A percentile compares a stretch with the other conserved stretches of the same genome.
Conservation (phyloP, 768 basidiomycete species). For the Amanita muscaria region DNA sequence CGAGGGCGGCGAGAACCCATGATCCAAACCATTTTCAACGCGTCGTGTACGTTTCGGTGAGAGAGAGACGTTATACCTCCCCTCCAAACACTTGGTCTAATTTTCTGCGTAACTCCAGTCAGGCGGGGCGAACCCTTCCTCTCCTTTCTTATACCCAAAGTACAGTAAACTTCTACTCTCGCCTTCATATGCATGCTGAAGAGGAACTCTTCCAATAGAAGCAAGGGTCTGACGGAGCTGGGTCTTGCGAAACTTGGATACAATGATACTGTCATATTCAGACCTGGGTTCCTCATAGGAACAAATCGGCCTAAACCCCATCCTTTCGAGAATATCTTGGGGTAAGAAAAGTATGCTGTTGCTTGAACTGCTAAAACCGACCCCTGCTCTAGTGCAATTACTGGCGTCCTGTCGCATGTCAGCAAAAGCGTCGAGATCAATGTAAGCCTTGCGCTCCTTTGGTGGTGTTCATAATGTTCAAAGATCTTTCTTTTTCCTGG, state of each 20-base stretch:
- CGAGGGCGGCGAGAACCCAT: constrained; percentile 48
- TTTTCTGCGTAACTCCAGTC: too few relatives aligned
- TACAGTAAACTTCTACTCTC: constrained; percentile 11
- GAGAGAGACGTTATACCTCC: too few relatives aligned
- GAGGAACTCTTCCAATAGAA: constrained; percentile 27
- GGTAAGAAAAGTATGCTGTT: constrained; percentile 24
- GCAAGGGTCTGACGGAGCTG: constrained; percentile 69
- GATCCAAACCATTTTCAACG: constrained; percentile 41
- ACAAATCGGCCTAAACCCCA: constrained; percentile 35
- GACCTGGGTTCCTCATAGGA: constrained; percentile 47
- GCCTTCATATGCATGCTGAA: too few relatives aligned
- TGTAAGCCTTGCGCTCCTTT: constrained; percentile 21
- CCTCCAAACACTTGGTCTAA: too few relatives aligned
- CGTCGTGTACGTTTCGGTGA: constrained; percentile 63
- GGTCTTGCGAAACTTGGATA: constrained; percentile 63
- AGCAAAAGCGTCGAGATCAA: constrained; percentile 34
- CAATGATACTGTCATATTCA: constrained; percentile 59
- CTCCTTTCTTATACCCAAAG: constrained; percentile 45
- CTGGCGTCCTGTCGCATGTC: constrained; percentile 29
- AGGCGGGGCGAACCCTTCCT: constrained; percentile 37
- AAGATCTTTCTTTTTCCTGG: too few relatives aligned
- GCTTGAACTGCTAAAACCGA: constrained; percentile 17
- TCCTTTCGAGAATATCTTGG: constrained; percentile 30
- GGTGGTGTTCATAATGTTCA: neutral
- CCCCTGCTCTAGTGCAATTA: constrained; percentile 15